These are phyloP conservation scores for Wilcoxina mikolae DNA, from an alignment of 495 filamentous ascomycete species.

Conservation along the genomic window DNA sequence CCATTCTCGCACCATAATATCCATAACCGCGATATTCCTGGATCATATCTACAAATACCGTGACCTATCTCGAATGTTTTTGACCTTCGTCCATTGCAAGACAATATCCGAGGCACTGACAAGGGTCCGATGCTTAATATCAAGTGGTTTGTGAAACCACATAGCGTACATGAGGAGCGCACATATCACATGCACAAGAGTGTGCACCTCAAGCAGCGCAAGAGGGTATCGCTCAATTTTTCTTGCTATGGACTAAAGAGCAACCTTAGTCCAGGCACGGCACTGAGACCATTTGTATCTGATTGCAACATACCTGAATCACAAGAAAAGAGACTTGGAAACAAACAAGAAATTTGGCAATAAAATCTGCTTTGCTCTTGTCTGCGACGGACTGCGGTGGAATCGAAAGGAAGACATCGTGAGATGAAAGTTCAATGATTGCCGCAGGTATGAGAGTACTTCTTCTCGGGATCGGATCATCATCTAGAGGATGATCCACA, in stretches of 20 bases:
- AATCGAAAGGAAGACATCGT: not conserved
- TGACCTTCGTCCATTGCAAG: no score
- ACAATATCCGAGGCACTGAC: not conserved
- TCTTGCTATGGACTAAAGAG: not conserved
- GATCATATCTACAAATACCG: not conserved
- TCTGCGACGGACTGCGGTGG: slow-evolving; percentile 3
- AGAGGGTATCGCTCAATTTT: slow-evolving; percentile 5
- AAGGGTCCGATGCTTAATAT: slow-evolving; percentile 1
- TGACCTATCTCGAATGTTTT: not conserved
- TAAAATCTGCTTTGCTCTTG: slow-evolving; percentile 11
- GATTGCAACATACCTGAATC: slow-evolving; percentile 4
- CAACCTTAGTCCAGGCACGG: not conserved
- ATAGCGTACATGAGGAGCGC: slow-evolving; percentile 9
- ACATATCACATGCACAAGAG: slow-evolving; percentile 10
- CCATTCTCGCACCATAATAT: no score
- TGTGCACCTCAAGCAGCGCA: slow-evolving; percentile 10
- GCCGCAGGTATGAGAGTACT: no score
- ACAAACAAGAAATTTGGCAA: slow-evolving; percentile 9
- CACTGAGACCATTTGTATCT: not conserved
- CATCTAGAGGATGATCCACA: slow-evolving; percentile 4
- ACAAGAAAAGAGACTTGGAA: slow-evolving; percentile 7
- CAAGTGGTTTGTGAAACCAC: slow-evolving; percentile 13
- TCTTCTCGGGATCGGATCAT: not conserved
- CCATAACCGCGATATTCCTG: not conserved
- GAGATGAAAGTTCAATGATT: no score